Evolutionary conservation across 768 basidiomycete species (phyloP), one percentile per base, ranked within the genome.

Genomic region (Coprinopsis cinerea): DNA sequence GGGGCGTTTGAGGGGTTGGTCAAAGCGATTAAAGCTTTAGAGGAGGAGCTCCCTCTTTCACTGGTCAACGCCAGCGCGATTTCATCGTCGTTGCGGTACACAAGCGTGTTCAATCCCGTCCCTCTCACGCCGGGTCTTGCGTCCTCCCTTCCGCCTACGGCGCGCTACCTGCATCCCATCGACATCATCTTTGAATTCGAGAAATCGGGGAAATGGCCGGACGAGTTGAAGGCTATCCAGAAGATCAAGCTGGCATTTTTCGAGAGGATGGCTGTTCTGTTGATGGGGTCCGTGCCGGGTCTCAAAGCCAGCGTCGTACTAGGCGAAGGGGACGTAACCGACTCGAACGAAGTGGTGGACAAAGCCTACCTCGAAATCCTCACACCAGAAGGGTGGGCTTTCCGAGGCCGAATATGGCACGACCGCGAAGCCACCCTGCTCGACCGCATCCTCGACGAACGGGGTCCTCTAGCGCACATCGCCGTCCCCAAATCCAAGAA

Each of bases 161-260:
- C 87, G 9, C 77, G 79, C 9, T 87, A 85, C 60, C 61, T 85
- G 11, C 78, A 84, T 0, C 74, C 79, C 2, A 86, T 92, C 55
- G 79, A 87, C 13, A 69, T 92, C 42, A 64, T 92, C 20, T 66
- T 98, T 26, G 88, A 94, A 63, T 96, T 97, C 58, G 95, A 98
- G 62, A 88, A 85, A 53, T 95, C 92, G 0, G 82, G 85, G 0
- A 79, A 80, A 53, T 99, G 96, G 96, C 95, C 96, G 0, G 94
- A 98, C 59, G 92, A 98, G 55, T 75, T 98, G 3, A 76, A 73
- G 15, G 92, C 93, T 0, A 88, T 97, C 41, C 95, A 96, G 64
- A 91, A 91, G 54, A 85, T 92, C 65, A 98, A 98, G 64, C 71
- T 95, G 1, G 95, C 94, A 0, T 87, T 98, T 62, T 81, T 97